Percentiles rank a stretch among this genome's conserved stretches.
Evolutionary conservation across 306 rosid genomes (phyloP).

Genomic region (Sindora glabra): DNA sequence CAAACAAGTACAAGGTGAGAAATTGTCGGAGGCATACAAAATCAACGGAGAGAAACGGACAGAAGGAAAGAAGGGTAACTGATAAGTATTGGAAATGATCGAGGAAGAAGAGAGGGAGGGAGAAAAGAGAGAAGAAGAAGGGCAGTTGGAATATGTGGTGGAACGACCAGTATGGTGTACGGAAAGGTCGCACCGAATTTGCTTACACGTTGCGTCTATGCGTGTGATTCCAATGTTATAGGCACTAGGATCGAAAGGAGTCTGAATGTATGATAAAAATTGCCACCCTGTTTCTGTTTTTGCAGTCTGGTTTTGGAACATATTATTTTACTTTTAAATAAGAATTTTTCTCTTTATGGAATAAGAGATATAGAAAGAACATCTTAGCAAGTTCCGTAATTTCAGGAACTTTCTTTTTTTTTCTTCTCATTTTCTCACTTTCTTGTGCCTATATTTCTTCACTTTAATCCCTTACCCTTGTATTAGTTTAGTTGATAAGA

Average conservation of each 20-base stretch:
- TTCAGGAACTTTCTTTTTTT: too few species aligned
- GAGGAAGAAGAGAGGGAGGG: conserved; percentile 5
- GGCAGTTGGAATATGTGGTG: conserved; percentile 22
- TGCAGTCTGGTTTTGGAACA: neutral
- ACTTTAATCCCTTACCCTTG: too few species aligned
- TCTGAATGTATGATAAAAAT: neutral
- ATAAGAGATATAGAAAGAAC: too few species aligned
- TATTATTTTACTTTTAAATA: too few species aligned
- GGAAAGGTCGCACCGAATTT: conserved; percentile 36
- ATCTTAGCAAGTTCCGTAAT: too few species aligned
- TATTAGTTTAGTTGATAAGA: too few species aligned
- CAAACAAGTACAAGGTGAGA: neutral
- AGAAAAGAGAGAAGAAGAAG: neutral
- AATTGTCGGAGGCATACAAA: neutral
- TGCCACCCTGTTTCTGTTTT: too few species aligned
- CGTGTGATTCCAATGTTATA: neutral
- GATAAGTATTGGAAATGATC: neutral
- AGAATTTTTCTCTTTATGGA: too few species aligned
- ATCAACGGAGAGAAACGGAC: neutral
- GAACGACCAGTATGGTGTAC: conserved; percentile 32
- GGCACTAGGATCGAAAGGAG: conserved; percentile 15
- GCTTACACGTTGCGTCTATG: neutral
- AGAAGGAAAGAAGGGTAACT: neutral
- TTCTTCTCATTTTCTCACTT: too few species aligned
- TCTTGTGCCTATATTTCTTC: too few species aligned